Conservation (phyloP, 306 rosid species). For the Vicia villosa region DNA sequence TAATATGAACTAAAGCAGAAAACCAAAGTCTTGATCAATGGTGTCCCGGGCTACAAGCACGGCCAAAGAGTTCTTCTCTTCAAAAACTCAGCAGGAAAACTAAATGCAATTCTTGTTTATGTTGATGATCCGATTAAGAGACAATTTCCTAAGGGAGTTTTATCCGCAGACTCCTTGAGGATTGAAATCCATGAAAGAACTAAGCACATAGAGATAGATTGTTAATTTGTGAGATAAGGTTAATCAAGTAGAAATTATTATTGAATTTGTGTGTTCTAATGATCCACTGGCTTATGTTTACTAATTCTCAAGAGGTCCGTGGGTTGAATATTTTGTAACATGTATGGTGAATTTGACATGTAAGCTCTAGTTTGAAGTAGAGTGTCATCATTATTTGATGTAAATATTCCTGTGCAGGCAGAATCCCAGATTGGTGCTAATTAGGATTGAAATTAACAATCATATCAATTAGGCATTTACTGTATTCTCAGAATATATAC, state of each 20-base stretch:
- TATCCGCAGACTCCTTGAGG: too few relatives aligned
- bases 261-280: neutral
- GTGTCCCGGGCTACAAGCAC: too few relatives aligned
- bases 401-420: neutral
- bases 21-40: too few relatives aligned
- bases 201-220: neutral
- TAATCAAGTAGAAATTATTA: neutral
- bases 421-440: neutral
- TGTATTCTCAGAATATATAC: neutral
- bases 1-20: too few relatives aligned
- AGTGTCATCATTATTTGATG: neutral
- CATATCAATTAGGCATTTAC: neutral
- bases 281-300: neutral
- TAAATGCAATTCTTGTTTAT: too few relatives aligned
- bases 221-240: neutral
- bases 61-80: too few relatives aligned
- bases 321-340: neutral
- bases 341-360: neutral
- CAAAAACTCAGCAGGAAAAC: too few relatives aligned
- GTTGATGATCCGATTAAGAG: too few relatives aligned
- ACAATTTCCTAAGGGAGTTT: too few relatives aligned
- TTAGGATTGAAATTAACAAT: neutral
- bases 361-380: neutral
- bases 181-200: too few relatives aligned
- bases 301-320: neutral